These are phyloP conservation scores for Purshia tridentata DNA, from an alignment of 306 rosid species.

Conservation along the genomic window DNA sequence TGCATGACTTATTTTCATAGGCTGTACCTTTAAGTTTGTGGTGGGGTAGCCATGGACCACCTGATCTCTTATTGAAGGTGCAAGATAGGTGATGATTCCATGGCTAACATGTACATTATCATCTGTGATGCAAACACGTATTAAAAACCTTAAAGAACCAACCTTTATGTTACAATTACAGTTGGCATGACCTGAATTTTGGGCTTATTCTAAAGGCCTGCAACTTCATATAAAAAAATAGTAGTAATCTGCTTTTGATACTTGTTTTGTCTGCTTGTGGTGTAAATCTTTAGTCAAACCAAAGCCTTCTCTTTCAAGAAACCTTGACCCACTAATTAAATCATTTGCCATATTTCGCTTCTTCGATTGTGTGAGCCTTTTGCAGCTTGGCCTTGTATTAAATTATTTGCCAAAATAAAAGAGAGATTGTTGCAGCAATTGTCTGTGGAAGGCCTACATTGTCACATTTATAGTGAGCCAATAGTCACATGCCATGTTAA, in stretches of 20 bases:
- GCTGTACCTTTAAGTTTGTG: background rate
- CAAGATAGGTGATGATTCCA: background rate
- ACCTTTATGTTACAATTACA: background rate
- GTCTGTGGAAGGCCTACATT: background rate
- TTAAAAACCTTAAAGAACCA: background rate
- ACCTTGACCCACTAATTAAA: slow-evolving; percentile 51
- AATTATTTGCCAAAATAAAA: background rate
- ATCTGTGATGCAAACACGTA: background rate
- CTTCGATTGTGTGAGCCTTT: slow-evolving; percentile 13
- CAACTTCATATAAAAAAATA: background rate
- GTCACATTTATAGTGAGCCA: background rate
- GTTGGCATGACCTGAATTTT: background rate
- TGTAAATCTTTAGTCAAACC: slow-evolving; percentile 36
- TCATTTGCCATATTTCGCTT: slow-evolving; percentile 20
- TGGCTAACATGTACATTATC: background rate
- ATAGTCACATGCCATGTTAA: background rate
- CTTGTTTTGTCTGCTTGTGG: slow-evolving; percentile 39
- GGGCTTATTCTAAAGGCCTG: background rate
- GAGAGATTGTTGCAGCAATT: background rate
- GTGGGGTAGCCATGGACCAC: slow-evolving; percentile 16
- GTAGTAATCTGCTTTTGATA: slow-evolving; percentile 23
- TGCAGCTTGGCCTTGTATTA: background rate
- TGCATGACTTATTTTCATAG: background rate
- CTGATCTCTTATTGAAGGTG: slow-evolving; percentile 1
- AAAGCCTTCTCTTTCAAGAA: slow-evolving; percentile 37